Base-by-base conservation (phyloP, 768 basidiomycete genomes). In the Lactarius hengduanensis region DNA sequence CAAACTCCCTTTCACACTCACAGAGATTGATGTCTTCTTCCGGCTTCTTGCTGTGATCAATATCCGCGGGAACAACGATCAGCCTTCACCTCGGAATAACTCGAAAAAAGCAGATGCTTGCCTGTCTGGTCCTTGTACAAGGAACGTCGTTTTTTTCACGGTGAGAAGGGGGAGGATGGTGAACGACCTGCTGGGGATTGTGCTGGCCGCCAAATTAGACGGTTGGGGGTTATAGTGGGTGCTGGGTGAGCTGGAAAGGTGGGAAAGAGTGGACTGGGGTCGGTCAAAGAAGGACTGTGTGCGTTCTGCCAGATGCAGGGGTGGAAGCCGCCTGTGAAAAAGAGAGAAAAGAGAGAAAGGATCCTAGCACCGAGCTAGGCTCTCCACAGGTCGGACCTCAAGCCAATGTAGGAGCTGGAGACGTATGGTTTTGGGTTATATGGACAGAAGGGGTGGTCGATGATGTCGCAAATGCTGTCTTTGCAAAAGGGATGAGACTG, bases 401-500 rank as follows among this genome's bases (percentile, higher is more conserved):
- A 69, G 63, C 69, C 69, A 70, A 58, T 40, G 64, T 63, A 62
- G 59, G 66, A 67, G 66, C 62, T 63, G 69, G 69, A 70, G 66
- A 65, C 55, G 71, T 66, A 63, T 67, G 69, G 34, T 54, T 57
- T 41, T 38, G 38, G 20, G 32, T 43, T 64, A 34, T 50, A n/a
- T 57, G 53, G 32, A 61, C 59, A 53, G 53, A 30, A 18, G 40
- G 64, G 54, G 45, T 59, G 58, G 41, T 36, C 22, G 57, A 59
- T 22, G 66, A 59, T 61, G 13, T 69, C 55, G 70, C 56, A 7
- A 45, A 65, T 61, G 64, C 26, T 59, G 62, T 34, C 65, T 58
- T 68, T 67, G 61, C 61, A 69, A 59, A 62, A 67, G 57, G 77
- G 73, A 74, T 75, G 74, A 72, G 73, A 74, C 73, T 75, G 76